Evolutionary conservation across 2,329 filamentous ascomycete species (phyloP).

Genomic region (Hymenoscyphus infarciens): DNA sequence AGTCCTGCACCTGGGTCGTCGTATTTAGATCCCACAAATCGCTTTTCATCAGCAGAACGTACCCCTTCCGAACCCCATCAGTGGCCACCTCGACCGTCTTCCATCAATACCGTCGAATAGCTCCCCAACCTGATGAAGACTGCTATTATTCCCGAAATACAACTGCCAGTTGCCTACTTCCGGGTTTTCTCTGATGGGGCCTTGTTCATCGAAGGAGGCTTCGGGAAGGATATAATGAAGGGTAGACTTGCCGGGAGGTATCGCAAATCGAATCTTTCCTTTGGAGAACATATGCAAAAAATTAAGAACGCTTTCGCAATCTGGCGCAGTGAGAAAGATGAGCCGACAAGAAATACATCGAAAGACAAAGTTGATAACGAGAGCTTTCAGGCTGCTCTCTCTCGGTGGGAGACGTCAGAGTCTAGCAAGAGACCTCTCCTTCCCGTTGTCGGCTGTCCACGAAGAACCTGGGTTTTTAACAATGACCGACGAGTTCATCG

Average conservation of each 20-base stretch:
- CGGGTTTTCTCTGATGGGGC: background rate
- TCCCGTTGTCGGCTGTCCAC: background rate
- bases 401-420: too few species aligned
- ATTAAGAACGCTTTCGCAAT: background rate
- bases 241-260: background rate
- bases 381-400: too few species aligned
- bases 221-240: background rate
- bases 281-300: background rate
- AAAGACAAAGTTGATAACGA: too few species aligned
- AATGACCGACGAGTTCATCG: background rate
- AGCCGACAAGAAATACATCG: too few species aligned
- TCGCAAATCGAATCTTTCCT: background rate
- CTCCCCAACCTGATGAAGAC: background rate
- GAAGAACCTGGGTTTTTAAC: background rate
- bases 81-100: background rate
- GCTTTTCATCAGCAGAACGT: background rate
- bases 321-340: background rate
- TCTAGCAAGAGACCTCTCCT: background rate
- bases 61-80: background rate
- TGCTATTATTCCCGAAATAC: background rate
- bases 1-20: too few species aligned
- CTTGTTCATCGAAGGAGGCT: background rate
- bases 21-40: background rate
- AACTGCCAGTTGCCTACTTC: background rate
- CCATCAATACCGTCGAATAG: background rate